Conservation (phyloP, 2,329 filamentous ascomycete species). For the Botryosphaeria agaves region DNA sequence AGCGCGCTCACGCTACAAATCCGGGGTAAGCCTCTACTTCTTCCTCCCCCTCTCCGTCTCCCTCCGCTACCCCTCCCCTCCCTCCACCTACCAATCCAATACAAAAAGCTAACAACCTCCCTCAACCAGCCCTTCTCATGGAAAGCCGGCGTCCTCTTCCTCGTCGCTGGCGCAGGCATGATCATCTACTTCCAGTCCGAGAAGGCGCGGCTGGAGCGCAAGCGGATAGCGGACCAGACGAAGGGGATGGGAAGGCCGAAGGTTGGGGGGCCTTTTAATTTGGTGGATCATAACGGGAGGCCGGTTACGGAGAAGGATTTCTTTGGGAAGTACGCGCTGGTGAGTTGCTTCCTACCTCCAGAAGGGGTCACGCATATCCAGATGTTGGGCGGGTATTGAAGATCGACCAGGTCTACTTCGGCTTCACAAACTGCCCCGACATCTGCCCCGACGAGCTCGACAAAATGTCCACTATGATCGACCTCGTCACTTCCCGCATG, state of each 20-base stretch:
- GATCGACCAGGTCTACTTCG: slow-evolving; percentile 78
- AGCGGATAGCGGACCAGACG: slow-evolving; percentile 74
- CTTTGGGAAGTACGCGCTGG: slow-evolving; percentile 71
- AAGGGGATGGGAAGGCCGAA: slow-evolving; percentile 89
- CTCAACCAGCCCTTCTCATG: slow-evolving; percentile 92
- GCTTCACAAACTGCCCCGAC: slow-evolving; percentile 94
- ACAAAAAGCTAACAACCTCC: no score
- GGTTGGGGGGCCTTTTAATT: slow-evolving; percentile 72
- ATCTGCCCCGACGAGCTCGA: slow-evolving; percentile 98
- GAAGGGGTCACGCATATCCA: neutral
- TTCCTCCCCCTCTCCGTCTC: slow-evolving; percentile 7
- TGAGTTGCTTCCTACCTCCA: slow-evolving; percentile 21
- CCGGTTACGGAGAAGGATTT: slow-evolving; percentile 64
- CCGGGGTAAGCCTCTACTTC: slow-evolving; percentile 28
- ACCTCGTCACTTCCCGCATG: slow-evolving; percentile 41
- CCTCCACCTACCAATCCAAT: no score
- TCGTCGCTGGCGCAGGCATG: slow-evolving; percentile 58
- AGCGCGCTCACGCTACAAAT: slow-evolving; percentile 24
- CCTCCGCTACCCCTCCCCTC: slow-evolving; percentile 1
- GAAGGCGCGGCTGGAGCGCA: slow-evolving; percentile 78
- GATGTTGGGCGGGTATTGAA: neutral
- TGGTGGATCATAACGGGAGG: slow-evolving; percentile 68
- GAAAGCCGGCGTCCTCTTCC: slow-evolving; percentile 75
- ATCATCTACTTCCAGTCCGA: slow-evolving; percentile 87
- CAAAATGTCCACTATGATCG: slow-evolving; percentile 96